Conservation (phyloP, 2,329 filamentous ascomycete species). For the Fusarium temperatum region DNA sequence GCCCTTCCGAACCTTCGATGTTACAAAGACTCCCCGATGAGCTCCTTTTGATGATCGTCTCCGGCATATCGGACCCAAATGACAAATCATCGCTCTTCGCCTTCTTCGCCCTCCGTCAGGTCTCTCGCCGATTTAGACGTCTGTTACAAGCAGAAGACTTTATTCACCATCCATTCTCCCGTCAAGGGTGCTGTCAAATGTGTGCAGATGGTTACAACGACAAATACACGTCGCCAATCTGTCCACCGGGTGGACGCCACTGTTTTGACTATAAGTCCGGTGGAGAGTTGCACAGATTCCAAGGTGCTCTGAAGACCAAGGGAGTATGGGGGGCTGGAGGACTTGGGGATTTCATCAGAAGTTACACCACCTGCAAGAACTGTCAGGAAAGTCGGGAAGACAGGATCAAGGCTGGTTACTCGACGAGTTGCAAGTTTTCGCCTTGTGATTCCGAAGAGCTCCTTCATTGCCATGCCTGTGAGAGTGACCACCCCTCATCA, state of each 20-base stretch:
- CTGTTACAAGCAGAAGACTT: not conserved
- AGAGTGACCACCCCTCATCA: not conserved
- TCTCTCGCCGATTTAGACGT: not conserved
- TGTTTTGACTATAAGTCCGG: not conserved
- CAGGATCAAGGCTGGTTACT: not conserved
- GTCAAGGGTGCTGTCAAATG: not conserved
- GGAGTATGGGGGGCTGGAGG: not conserved
- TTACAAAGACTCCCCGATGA: not conserved
- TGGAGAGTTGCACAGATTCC: rapidly evolving
- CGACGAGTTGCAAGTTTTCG: not conserved
- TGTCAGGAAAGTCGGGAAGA: not conserved
- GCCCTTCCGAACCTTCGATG: not conserved
- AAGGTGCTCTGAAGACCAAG: rapidly evolving
- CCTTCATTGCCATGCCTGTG: not conserved
- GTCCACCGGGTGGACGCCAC: rapidly evolving
- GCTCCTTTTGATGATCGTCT: not conserved
- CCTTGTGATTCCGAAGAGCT: rapidly evolving
- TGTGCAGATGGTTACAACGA: not conserved
- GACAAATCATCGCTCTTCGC: not conserved
- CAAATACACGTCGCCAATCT: not conserved
- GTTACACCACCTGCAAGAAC: not conserved
- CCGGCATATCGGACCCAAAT: not conserved
- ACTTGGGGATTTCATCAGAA: not conserved
- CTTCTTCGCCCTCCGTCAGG: not conserved
- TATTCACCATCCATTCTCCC: not conserved